Percentiles rank a stretch among this genome's conserved stretches.
Conservation (phyloP, 2,329 filamentous ascomycete species). For the Alternaria incomplexa region DNA sequence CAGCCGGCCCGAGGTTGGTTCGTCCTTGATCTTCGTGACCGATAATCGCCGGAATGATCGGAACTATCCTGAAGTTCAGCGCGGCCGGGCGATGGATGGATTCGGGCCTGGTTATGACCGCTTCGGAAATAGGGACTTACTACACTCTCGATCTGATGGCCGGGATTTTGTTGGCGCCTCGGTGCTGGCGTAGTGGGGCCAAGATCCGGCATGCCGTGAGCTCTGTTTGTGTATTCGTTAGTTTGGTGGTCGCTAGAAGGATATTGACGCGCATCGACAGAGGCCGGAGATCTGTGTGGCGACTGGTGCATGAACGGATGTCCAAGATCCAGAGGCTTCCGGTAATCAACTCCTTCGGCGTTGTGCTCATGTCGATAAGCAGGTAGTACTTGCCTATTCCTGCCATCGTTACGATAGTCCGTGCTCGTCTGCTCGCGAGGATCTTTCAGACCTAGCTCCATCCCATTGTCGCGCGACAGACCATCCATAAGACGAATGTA, state of each 20-base stretch:
- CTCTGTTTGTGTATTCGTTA: slow-evolving; percentile 8
- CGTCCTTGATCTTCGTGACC: slow-evolving; percentile 24
- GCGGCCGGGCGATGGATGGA: slow-evolving; percentile 16
- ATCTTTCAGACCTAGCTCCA: slow-evolving; percentile 37
- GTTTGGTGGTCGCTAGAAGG: slow-evolving; percentile 5
- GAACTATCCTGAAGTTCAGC: slow-evolving; percentile 38
- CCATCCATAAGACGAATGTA: slow-evolving; percentile 43
- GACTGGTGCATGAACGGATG: slow-evolving; percentile 28
- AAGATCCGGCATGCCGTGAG: neutral
- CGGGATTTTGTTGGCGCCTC: slow-evolving; percentile 16
- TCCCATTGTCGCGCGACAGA: slow-evolving; percentile 24
- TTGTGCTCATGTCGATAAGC: neutral
- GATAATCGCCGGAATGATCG: slow-evolving; percentile 36
- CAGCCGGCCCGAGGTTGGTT: slow-evolving; percentile 12
- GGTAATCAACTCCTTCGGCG: neutral
- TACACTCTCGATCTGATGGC: slow-evolving; percentile 34
- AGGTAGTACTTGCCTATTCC: slow-evolving; percentile 2
- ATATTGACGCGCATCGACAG: slow-evolving; percentile 4
- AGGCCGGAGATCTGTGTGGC: slow-evolving; percentile 8
- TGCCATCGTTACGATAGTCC: neutral
- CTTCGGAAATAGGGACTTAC: slow-evolving; percentile 51
- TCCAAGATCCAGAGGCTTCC: slow-evolving; percentile 19
- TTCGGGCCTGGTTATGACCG: slow-evolving; percentile 21
- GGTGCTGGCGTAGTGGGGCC: slow-evolving; percentile 20
- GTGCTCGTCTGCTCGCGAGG: slow-evolving; percentile 22